Conservation (phyloP, 805 yeast genomes). For the Wickerhamomyces canadensis region DNA sequence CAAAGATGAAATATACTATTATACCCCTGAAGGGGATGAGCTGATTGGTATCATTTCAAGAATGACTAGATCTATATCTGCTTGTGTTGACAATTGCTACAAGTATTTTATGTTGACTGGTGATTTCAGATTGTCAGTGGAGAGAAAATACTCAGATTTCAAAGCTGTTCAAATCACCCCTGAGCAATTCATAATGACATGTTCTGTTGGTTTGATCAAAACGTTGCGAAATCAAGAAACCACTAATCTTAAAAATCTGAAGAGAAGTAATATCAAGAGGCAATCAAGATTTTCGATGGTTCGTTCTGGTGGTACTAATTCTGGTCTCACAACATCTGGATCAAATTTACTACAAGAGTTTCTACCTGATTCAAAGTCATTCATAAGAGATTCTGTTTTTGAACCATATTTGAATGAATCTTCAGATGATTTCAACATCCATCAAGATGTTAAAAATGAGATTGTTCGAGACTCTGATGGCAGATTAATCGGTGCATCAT, state of each 20-base stretch:
- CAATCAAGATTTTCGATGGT: constrained; percentile 31
- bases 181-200: constrained; percentile 50
- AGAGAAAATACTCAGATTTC: constrained; percentile 65
- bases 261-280: constrained; percentile 21
- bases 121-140: constrained; percentile 55
- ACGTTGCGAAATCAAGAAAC: constrained; percentile 29
- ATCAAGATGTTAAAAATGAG: constrained; percentile 33
- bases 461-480: constrained; percentile 46
- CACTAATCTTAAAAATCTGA: constrained; percentile 16
- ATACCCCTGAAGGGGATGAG: constrained; percentile 63
- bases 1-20: constrained; percentile 36
- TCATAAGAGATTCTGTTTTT: constrained; percentile 31
- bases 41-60: constrained; percentile 54
- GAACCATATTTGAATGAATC: constrained; percentile 29
- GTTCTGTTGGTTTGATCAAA: constrained; percentile 56
- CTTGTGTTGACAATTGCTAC: constrained; percentile 45
- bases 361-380: constrained; percentile 29
- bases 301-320: constrained; percentile 24
- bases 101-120: constrained; percentile 52
- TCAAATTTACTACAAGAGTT: constrained; percentile 29
- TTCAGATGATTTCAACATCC: constrained; percentile 10
- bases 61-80: constrained; percentile 50
- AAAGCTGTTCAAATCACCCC: constrained; percentile 51
- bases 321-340: constrained; percentile 22
- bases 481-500: constrained; percentile 61